phyloP scores from a whole-genome alignment of 176 grass and related monocot species.

The Ensete ventricosum region DNA sequence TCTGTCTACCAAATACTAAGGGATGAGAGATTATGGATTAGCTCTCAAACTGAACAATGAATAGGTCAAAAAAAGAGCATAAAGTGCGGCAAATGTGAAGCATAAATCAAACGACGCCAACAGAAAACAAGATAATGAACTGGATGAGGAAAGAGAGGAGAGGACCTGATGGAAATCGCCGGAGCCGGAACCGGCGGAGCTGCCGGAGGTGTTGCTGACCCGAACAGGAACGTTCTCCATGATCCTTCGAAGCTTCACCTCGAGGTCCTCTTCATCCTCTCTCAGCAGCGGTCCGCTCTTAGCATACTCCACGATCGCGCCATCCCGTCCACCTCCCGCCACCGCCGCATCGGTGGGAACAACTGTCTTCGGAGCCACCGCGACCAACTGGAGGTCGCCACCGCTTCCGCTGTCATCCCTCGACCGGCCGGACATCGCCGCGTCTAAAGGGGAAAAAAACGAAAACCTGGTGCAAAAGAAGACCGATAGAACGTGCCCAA shows the following conservation, averaged over 20 bases:
- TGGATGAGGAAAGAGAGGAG: not conserved
- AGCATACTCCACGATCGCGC: slow-evolving; percentile 13
- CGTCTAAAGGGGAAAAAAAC: too few species aligned
- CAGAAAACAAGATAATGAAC: too few species aligned
- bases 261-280: slow-evolving; percentile 86
- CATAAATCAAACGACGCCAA: too few species aligned
- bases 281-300: slow-evolving; percentile 38
- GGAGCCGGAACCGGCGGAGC: slow-evolving; percentile 82
- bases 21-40: too few species aligned
- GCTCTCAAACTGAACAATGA: too few species aligned
- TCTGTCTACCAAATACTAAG: too few species aligned
- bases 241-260: slow-evolving; percentile 90
- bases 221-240: slow-evolving; percentile 85
- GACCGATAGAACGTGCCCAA: not conserved
- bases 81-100: too few species aligned
- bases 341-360: not conserved
- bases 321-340: not conserved
- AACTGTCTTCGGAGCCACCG: not conserved
- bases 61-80: too few species aligned
- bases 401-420: not conserved
- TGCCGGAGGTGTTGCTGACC: slow-evolving; percentile 88
- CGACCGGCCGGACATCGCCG: slow-evolving; percentile 2
- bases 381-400: not conserved
- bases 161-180: slow-evolving; percentile 93
- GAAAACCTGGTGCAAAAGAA: not conserved